These are phyloP conservation scores for Didymella segeticola DNA, from an alignment of 2,329 filamentous ascomycete genomes.

Conservation along the genomic window DNA sequence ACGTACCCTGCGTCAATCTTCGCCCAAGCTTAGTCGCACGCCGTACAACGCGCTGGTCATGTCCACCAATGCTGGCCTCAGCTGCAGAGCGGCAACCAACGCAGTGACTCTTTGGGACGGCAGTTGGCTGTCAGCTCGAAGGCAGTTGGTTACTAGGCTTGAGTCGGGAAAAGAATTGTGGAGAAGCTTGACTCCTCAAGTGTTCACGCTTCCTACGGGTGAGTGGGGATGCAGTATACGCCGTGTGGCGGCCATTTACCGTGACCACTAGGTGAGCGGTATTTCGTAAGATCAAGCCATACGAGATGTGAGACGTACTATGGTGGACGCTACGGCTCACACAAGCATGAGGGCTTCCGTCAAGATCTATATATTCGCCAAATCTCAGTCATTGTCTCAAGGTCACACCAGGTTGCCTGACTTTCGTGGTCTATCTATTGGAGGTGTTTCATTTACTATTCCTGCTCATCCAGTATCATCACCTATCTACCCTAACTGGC, in stretches of 20 bases:
- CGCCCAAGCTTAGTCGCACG: neutral
- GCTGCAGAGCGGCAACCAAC: neutral
- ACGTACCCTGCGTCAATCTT: neutral
- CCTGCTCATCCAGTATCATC: neutral
- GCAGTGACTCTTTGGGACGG: neutral
- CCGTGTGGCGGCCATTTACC: neutral
- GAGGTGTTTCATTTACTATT: conserved; percentile 2
- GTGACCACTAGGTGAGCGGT: conserved; percentile 1
- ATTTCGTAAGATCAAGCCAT: neutral
- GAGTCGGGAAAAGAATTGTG: conserved; percentile 1
- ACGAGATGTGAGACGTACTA: neutral
- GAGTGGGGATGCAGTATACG: conserved; percentile 4
- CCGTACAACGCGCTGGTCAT: neutral
- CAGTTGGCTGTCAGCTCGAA: conserved; percentile 1
- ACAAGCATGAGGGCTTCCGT: neutral
- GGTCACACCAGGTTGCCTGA: neutral
- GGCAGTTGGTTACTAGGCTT: conserved; percentile 1
- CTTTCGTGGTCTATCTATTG: conserved; percentile 1
- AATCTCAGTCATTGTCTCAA: conserved; percentile 2
- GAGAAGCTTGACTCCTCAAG: neutral
- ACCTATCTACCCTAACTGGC: neutral
- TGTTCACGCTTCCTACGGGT: conserved; percentile 6
- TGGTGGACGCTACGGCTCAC: neutral
- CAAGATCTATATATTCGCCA: conserved; percentile 10
- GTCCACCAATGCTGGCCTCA: conserved; percentile 2